A percentile compares a stretch with the other conserved stretches of the same genome.
phyloP scores from a whole-genome alignment of 352 stramenopile genomes.

The Hyaloperonospora brassicae region DNA sequence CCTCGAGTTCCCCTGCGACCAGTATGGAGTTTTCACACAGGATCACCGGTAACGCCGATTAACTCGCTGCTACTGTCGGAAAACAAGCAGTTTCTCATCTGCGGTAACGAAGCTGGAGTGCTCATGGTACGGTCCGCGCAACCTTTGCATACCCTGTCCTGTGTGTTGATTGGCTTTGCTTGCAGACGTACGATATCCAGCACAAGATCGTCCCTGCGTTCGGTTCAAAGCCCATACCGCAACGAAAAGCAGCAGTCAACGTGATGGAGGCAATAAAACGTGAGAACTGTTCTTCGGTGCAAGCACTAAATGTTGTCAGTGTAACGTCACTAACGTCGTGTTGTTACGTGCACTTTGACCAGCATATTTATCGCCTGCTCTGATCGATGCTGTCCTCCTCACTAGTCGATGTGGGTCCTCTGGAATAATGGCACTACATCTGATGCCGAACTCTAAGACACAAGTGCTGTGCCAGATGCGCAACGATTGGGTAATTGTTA shows the following conservation, averaged over 20 bases:
- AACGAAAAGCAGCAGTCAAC: conserved; percentile 34
- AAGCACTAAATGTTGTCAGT: background rate
- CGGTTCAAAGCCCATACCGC: conserved; percentile 49
- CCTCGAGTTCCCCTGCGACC: conserved; percentile 38
- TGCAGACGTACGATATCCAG: conserved; percentile 56
- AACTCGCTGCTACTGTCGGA: conserved; percentile 40
- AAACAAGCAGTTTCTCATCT: conserved; percentile 46
- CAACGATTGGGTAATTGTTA: conserved; percentile 62
- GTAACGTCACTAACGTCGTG: conserved; percentile 4
- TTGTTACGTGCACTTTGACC: conserved; percentile 1
- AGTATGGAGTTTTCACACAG: conserved; percentile 47
- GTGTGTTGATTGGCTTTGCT: background rate
- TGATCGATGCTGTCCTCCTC: conserved; percentile 24
- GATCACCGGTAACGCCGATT: conserved; percentile 28
- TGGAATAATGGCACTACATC: conserved; percentile 39
- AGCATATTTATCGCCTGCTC: conserved; percentile 27
- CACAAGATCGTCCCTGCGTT: conserved; percentile 59
- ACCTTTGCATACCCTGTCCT: background rate
- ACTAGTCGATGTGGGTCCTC: conserved; percentile 22
- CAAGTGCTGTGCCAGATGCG: conserved; percentile 56
- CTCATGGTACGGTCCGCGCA: conserved; percentile 34
- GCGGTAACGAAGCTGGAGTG: conserved; percentile 47
- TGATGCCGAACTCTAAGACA: conserved; percentile 25
- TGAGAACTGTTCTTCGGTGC: conserved; percentile 13
- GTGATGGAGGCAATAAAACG: conserved; percentile 46